These are phyloP conservation scores for Radiomyces spectabilis DNA, from an alignment of 192 early-diverging fungal species.

Conservation along the genomic window DNA sequence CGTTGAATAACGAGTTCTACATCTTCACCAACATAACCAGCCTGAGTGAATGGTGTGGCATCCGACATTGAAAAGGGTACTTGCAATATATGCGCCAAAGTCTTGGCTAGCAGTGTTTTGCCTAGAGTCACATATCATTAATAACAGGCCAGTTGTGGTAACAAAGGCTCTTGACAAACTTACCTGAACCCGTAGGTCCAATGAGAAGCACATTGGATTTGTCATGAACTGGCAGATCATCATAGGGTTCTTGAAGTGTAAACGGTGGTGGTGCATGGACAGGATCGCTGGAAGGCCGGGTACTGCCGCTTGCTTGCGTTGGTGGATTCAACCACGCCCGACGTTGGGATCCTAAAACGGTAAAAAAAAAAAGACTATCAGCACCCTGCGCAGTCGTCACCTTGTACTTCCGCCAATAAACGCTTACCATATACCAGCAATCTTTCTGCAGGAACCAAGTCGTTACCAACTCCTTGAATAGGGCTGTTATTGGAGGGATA, in stretches of 20 bases:
- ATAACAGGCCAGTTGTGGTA: not conserved
- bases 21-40: constrained; percentile 89
- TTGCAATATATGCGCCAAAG: constrained; percentile 74
- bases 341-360: not conserved
- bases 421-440: constrained; percentile 2
- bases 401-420: too few species aligned
- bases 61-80: constrained; percentile 87
- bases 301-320: not conserved
- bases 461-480: constrained; percentile 1
- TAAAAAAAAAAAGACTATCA: constrained; percentile 9
- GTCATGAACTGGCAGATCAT: constrained; percentile 54
- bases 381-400: too few species aligned
- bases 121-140: constrained; percentile 23
- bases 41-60: constrained; percentile 84
- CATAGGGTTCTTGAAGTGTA: not conserved
- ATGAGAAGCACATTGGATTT: constrained; percentile 87
- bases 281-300: not conserved
- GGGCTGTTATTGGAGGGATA: constrained; percentile 5
- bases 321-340: constrained; percentile 20
- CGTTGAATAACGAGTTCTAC: constrained; percentile 80
- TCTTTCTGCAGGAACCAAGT: constrained; percentile 3
- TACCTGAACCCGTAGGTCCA: constrained; percentile 79
- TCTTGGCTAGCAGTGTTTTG: constrained; percentile 76
- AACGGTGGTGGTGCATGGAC: not conserved
- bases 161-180: not conserved